phyloP scores from a whole-genome alignment of 2,329 filamentous ascomycete genomes.

The Cordyceps cateniannulata region DNA sequence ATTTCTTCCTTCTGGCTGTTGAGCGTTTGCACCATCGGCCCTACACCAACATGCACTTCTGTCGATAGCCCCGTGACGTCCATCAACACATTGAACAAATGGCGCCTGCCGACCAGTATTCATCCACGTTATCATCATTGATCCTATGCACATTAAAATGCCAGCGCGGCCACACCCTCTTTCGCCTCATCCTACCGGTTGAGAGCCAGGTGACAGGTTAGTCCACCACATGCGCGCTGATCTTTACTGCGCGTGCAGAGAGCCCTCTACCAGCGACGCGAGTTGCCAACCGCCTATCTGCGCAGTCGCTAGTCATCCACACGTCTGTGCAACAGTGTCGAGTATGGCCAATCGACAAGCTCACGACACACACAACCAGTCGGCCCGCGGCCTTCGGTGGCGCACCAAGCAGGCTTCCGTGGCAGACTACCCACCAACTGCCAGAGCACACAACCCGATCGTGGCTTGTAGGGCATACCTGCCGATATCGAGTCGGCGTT shows the following conservation, averaged over 20 bases:
- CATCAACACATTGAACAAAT: neutral
- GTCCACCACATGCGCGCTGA: constrained; percentile 5
- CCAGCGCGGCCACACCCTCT: neutral
- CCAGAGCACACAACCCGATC: neutral
- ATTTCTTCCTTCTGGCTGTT: neutral
- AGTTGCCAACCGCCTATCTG: neutral
- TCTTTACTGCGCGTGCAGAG: neutral
- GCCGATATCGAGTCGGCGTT: neutral
- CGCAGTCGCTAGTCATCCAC: neutral
- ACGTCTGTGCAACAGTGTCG: neutral
- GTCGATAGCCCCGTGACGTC: neutral
- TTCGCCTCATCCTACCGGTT: neutral
- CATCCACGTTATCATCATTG: neutral
- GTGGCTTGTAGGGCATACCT: neutral
- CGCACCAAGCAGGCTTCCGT: neutral
- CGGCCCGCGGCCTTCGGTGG: constrained; percentile 4
- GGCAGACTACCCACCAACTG: neutral
- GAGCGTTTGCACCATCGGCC: neutral
- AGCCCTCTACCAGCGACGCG: neutral
- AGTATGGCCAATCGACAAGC: constrained; percentile 2
- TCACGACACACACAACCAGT: neutral
- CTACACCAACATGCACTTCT: neutral
- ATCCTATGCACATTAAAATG: neutral
- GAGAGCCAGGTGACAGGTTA: constrained; percentile 6
- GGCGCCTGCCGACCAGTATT: neutral